Base-by-base conservation (phyloP, 2,329 filamentous ascomycete genomes). In the Fusarium scirpi region DNA sequence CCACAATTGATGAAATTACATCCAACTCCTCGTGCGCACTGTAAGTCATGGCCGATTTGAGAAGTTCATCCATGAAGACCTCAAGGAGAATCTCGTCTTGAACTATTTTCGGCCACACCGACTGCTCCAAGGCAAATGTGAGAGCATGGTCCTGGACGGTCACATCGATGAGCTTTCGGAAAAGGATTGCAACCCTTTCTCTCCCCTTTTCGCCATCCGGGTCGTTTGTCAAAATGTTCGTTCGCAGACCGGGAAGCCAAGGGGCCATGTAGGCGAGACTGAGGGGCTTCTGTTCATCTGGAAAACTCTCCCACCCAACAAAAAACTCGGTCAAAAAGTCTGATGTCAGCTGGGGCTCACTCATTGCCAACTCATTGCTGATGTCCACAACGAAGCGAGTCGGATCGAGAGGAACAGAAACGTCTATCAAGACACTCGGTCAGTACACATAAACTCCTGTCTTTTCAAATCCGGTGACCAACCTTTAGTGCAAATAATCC, bases 261-360 rank as follows among this genome's bases (percentile, higher is more conserved):
- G 90, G 90, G 8, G 89, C 87, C 87, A 92, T 90, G 75, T 92
- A 92, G 8, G 89, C 86, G 30, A 92, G 82, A 70, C 89, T 90
- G 25, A 92, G 76, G 2, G 89, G 88, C 70, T 90, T 89, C 74
- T 92, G 90, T 59, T 91, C 87, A 34, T 90, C 87, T 2, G 88
- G 85, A 71, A 91, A 90, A 73, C 89, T 91, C 70, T 91, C 89
- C 90, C 90, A 92, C 20, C 90, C 89, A 25, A 91, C 88, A 62
- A 92, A 92, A 75, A 92, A 92, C 73, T 92, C 90, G n/a, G 90
- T 91, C 41, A 92, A 75, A 72, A 92, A 92, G 73, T 92, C 90
- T 10, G 85, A 86, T 1, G 90, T 92, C 10, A 92, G 82, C 71
- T 91, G 89, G 24, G 90, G 88, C 73, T 92, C 90, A 22, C 89